Evolutionary conservation across 23 red algal genomes (phyloP), one percentile per base, ranked within the genome.

Genomic region (Agarophyton chilense): DNA sequence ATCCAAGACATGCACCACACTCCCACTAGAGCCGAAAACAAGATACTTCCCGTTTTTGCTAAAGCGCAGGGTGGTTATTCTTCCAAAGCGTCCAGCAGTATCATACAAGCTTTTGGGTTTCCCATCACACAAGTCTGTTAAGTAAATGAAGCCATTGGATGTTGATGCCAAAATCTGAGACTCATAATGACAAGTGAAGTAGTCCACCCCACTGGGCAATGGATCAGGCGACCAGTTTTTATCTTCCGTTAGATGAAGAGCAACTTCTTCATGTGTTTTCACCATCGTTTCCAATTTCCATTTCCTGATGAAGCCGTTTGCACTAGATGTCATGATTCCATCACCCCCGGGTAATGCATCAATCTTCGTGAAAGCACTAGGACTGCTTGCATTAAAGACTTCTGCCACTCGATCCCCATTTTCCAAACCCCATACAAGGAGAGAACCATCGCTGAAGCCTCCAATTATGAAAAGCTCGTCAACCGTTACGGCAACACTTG

Each of bases 241-340:
- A 19, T 74, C 68, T n/a, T 74, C 68, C 25, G 24, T 74, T 11
- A 74, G 68, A 74, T 74, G 41, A 49, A 74, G 68, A 47, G 47
- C 16, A 49, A 47, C 4, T 6, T 74, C 68, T 29, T 74, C 68
- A 74, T 74, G 45, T 7, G 68, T 39, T 19, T 74, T 74, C 68
- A 47, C 68, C 38, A 18, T 46, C n/a, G 41, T 47, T 49, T 74
- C 68, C 41, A 74, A 49, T 74, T 28, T 74, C 68, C 68, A 74
- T 39, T 46, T 74, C 24, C 68, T 38, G 47, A 74, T 25, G 21
- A 45, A 46, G 14, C 68, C 68, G 24, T 74, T 39, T 74, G 19
- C 41, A 18, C 68, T 74, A 29, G 68, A 43, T 74, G 68, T 74
- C 6, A 74, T 49, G 39, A 74, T 46, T 3, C 68, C 39, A 24